Evolutionary conservation across 805 yeast species (phyloP), one percentile per base, ranked within the genome.

Genomic region (Candida verbasci): DNA sequence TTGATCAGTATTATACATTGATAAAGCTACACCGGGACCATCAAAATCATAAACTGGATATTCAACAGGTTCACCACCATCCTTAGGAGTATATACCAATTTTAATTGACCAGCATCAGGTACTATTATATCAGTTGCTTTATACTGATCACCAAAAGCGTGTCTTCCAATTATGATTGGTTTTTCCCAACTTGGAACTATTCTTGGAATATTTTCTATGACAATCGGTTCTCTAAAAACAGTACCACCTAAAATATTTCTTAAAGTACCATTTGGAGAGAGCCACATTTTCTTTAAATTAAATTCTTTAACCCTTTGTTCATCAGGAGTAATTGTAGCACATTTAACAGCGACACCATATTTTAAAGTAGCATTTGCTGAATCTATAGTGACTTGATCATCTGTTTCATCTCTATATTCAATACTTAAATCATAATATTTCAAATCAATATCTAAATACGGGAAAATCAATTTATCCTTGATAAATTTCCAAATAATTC

Each of bases 281-380:
- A 83, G 74, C 97, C 97, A 91, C 97, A 91, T 91, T 62, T 88
- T 84, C 70, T 91, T 88, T 62, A 91, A 74, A 39, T 75, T 68
- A 64, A 87, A 91, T 64, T 91, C 97, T 62, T 85, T 70, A 36
- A 91, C 97, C 54, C 97, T 80, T 32, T 86, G 93, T 69, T 91
- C 97, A 58, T 86, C 95, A 6, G 97, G 97, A n/a, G 97, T 91
- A 60, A 91, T 91, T 35, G 97, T 91, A 40, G 97, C 97, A 70
- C 97, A 91, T 69, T 91, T 91, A 50, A 91, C 86, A 21, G 95
- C 97, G 40, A 91, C 97, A 37, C 86, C 85, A 61, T 86, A 82
- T 62, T 88, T 76, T 60, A 80, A 68, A 49, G 87, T 89, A 36
- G 97, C 97, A 34, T 81, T 68, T 17, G 97, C 97, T 9, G 96